These are phyloP conservation scores for Cyclotella sp. DNA, from an alignment of 108 stramenopile genomes.

Conservation along the genomic window DNA sequence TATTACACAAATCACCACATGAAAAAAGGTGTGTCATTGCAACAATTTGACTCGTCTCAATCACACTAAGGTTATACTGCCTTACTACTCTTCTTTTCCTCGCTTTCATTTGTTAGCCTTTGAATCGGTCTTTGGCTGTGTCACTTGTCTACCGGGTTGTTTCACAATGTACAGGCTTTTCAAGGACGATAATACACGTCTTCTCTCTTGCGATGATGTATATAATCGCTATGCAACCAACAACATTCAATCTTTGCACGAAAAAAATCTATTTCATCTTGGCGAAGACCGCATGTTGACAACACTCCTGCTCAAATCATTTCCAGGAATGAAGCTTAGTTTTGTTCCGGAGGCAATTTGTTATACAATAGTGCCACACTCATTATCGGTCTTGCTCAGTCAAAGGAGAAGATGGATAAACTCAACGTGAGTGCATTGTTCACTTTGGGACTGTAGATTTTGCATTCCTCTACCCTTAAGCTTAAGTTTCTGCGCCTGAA, in stretches of 20 bases:
- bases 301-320: constrained; percentile 37
- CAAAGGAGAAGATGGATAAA: constrained; percentile 52
- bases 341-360: constrained; percentile 44
- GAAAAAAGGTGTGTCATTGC: too few relatives aligned
- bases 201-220: constrained; percentile 46
- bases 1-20: constrained; percentile 59
- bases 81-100: too few relatives aligned
- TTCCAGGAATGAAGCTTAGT: constrained; percentile 29
- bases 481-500: too few relatives aligned
- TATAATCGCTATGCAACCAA: constrained; percentile 36
- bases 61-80: too few relatives aligned
- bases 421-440: too few relatives aligned
- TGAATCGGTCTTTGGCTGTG: constrained; percentile 62
- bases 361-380: constrained; percentile 50
- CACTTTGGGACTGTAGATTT: too few relatives aligned
- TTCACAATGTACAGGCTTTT: constrained; percentile 64
- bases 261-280: constrained; percentile 53
- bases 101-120: too few relatives aligned
- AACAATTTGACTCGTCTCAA: too few relatives aligned
- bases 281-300: constrained; percentile 56
- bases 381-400: constrained; percentile 40
- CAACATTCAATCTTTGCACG: constrained; percentile 43
- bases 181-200: constrained; percentile 36
- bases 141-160: constrained; percentile 64
- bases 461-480: too few relatives aligned